A percentile compares a stretch with the other conserved stretches of the same genome.
phyloP scores from a whole-genome alignment of 2,329 filamentous ascomycete genomes.

The Talaromyces sp. region DNA sequence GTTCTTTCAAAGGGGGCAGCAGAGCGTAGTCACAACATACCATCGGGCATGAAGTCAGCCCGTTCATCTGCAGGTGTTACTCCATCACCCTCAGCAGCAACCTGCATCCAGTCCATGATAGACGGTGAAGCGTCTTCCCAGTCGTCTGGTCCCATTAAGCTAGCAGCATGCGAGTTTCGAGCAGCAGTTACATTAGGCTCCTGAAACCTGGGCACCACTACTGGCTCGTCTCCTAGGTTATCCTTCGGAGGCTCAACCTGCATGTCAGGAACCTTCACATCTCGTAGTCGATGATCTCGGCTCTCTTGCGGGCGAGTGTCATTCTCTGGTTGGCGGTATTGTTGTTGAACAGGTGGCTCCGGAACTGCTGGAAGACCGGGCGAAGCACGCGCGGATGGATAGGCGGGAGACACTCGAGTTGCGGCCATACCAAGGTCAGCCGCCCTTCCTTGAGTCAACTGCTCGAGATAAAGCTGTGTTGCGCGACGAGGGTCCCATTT shows the following conservation, averaged over 20 bases:
- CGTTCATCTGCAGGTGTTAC: slow-evolving; percentile 40
- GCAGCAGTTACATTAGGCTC: slow-evolving; percentile 29
- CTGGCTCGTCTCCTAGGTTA: slow-evolving; percentile 39
- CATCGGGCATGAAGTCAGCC: slow-evolving; percentile 17
- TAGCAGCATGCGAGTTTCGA: slow-evolving; percentile 41
- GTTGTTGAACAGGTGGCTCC: background rate
- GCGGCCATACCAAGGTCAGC: slow-evolving; percentile 26
- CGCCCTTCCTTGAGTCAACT: slow-evolving; percentile 42
- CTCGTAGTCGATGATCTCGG: background rate
- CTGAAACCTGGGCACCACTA: slow-evolving; percentile 37
- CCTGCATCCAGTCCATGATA: slow-evolving; percentile 52
- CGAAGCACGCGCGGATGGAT: background rate
- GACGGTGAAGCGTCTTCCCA: slow-evolving; percentile 55
- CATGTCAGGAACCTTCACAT: background rate
- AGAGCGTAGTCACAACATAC: slow-evolving; percentile 27
- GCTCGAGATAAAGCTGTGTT: slow-evolving; percentile 58
- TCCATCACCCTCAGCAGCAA: slow-evolving; percentile 44
- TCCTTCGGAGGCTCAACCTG: slow-evolving; percentile 7
- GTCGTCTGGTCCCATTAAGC: slow-evolving; percentile 49
- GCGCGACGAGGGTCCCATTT: slow-evolving; percentile 59
- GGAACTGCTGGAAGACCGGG: background rate
- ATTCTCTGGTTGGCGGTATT: background rate
- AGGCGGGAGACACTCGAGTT: slow-evolving; percentile 21
- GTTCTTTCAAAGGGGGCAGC: no score
- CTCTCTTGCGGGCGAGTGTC: background rate